Evolutionary conservation across 1,139 yeast species (phyloP).

Genomic region (Protomyces arabidopsidicola): DNA sequence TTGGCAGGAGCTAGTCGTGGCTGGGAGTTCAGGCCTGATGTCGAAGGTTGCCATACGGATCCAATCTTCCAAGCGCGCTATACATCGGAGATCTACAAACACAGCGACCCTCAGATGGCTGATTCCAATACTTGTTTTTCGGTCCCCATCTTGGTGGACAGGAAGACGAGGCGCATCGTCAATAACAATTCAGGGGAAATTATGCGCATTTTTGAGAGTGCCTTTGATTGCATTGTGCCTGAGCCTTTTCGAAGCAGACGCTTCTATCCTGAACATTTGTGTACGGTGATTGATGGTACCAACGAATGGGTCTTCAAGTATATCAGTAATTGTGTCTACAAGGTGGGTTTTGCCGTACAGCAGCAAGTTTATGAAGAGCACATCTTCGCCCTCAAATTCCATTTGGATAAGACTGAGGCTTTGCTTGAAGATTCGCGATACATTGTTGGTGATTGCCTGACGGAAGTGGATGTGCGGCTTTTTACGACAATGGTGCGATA

Average conservation of each 20-base stretch:
- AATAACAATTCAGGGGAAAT: constrained; percentile 83
- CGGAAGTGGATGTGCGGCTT: constrained; percentile 88
- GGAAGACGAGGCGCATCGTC: constrained; percentile 70
- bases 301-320: constrained; percentile 79
- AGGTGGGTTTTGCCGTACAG: constrained; percentile 79
- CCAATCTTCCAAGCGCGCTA: constrained; percentile 57
- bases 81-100: constrained; percentile 66
- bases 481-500: constrained; percentile 78
- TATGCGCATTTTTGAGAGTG: constrained; percentile 72
- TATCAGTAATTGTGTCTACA: constrained; percentile 73
- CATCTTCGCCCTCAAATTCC: constrained; percentile 58
- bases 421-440: constrained; percentile 52
- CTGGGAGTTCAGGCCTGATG: no score
- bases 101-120: no score
- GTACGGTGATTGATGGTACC: constrained; percentile 60
- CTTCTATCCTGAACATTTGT: constrained; percentile 56
- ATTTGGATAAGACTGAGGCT: constrained; percentile 69
- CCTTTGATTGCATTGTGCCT: constrained; percentile 53
- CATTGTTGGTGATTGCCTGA: no score
- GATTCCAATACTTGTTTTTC: constrained; percentile 89
- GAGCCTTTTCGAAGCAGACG: constrained; percentile 51
- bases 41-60: constrained; percentile 58
- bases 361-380: constrained; percentile 77
- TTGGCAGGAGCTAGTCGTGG: no score
- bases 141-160: constrained; percentile 91